phyloP scores from a whole-genome alignment of 78 protist species.

The Emiliania huxleyi region DNA sequence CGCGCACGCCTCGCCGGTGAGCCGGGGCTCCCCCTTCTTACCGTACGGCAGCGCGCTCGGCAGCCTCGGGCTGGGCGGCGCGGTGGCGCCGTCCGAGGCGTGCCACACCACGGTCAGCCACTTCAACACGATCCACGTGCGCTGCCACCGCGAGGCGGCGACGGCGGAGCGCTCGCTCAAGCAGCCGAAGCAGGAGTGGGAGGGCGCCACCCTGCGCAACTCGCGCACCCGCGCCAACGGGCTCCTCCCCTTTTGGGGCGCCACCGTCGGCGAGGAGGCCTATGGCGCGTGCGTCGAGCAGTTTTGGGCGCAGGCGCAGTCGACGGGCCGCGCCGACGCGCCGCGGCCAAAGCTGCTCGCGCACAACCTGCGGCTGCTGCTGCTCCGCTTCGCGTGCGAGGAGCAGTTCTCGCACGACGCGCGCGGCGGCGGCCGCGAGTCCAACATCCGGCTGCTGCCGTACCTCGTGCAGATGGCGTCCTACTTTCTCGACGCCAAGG shows the following conservation, averaged over 20 bases:
- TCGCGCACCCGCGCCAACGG: conserved; percentile 71
- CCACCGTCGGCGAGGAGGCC: background rate
- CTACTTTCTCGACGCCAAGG: background rate
- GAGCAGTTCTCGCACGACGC: conserved; percentile 30
- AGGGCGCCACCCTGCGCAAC: conserved; percentile 85
- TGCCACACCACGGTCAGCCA: conserved; percentile 59
- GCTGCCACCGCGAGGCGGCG: conserved; percentile 81
- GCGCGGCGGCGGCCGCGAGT: conserved; percentile 29
- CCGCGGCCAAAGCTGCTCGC: background rate
- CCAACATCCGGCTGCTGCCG: conserved; percentile 8
- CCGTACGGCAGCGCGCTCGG: too few species aligned
- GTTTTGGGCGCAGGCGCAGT: background rate
- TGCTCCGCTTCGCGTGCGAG: background rate
- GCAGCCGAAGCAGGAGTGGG: conserved; percentile 78
- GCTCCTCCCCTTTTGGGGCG: conserved; percentile 63
- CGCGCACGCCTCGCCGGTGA: too few species aligned
- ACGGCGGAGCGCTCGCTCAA: conserved; percentile 54
- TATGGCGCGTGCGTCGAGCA: background rate
- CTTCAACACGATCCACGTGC: conserved; percentile 75
- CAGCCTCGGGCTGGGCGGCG: too few species aligned
- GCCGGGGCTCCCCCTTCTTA: too few species aligned
- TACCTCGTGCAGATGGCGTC: background rate
- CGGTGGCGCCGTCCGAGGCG: too few species aligned
- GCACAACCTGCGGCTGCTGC: conserved; percentile 39
- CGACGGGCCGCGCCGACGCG: background rate